Base-by-base conservation (phyloP, 768 basidiomycete genomes). In the Mrakia blollopis region DNA sequence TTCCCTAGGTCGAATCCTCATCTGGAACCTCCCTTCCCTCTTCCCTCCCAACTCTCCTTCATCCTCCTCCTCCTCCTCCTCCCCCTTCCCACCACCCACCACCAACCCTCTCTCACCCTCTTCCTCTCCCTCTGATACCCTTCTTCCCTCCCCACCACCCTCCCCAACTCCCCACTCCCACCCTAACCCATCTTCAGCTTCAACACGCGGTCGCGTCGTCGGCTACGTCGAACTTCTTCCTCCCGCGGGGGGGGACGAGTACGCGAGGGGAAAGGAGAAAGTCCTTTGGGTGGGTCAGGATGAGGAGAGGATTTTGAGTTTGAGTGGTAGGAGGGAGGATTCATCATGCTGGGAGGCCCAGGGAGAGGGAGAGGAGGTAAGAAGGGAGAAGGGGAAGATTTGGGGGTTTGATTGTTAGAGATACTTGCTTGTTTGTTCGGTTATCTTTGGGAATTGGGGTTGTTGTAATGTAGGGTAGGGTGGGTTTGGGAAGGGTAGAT, bases 341-440 rank as follows among this genome's bases (percentile, higher is more conserved):
- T n/a, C n/a, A n/a, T n/a, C n/a, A n/a, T n/a, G n/a, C n/a, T 37
- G 72, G 25, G 72, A 50, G 39, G 28, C n/a, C n/a, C n/a, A 44
- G 44, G 44, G 28, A 32, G 18, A 28, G 54, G 32, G 32, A 35
- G 52, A 57, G 18, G 32, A 57, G 35, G n/a, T n/a, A n/a, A n/a
- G n/a, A n/a, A n/a, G n/a, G n/a, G 39, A 41, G 54, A 25, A 10
- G 5, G 75, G 18, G 37, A 76, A 76, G 61, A 68, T 76, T n/a
- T 76, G 75, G 75, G 52, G 39, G 21, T 76, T 76, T 71, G 75
- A 76, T 41, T 35, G 68, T 9, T 76, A 52, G 52, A 28, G 52
- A 16, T n/a, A n/a, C n/a, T n/a, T n/a, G n/a, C n/a, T n/a, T n/a
- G n/a, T n/a, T n/a, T n/a, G n/a, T n/a, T n/a, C n/a, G n/a, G n/a